A percentile compares a stretch with the other conserved stretches of the same genome.
Evolutionary conservation across 352 stramenopile genomes (phyloP).

Genomic region (Plasmopara viticola): DNA sequence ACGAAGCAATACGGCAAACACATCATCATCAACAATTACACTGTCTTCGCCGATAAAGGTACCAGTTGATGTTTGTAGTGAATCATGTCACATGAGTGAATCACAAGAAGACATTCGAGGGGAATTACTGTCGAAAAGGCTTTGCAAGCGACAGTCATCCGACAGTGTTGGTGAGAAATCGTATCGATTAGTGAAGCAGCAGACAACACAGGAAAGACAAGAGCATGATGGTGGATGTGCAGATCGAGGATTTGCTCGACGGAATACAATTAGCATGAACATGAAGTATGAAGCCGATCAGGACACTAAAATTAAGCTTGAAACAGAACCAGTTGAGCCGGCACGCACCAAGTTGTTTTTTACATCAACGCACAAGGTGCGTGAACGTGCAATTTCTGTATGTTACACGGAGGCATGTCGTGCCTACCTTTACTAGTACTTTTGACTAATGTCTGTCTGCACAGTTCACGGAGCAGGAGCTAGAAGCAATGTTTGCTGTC

Average conservation of each 20-base stretch:
- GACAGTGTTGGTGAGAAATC: slow-evolving; percentile 30
- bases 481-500: slow-evolving; percentile 76
- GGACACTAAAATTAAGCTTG: slow-evolving; percentile 17
- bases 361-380: slow-evolving; percentile 62
- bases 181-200: slow-evolving; percentile 36
- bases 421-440: not conserved
- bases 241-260: slow-evolving; percentile 6
- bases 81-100: slow-evolving; percentile 9
- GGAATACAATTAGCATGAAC: slow-evolving; percentile 7
- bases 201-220: slow-evolving; percentile 22
- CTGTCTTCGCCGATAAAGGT: slow-evolving; percentile 18
- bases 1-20: slow-evolving; percentile 53
- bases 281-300: slow-evolving; percentile 13
- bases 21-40: slow-evolving; percentile 13
- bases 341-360: slow-evolving; percentile 54
- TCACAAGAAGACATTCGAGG: slow-evolving; percentile 14
- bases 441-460: slow-evolving; percentile 6
- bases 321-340: slow-evolving; percentile 11
- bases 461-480: slow-evolving; percentile 71
- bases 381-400: not conserved
- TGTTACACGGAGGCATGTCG: not conserved
- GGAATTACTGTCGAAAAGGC: slow-evolving; percentile 33
- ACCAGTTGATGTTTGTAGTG: slow-evolving; percentile 10
- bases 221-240: slow-evolving; percentile 7
- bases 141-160: slow-evolving; percentile 44